Conservation (phyloP, 2,329 filamentous ascomycete species). For the Colletotrichum coccodes region DNA sequence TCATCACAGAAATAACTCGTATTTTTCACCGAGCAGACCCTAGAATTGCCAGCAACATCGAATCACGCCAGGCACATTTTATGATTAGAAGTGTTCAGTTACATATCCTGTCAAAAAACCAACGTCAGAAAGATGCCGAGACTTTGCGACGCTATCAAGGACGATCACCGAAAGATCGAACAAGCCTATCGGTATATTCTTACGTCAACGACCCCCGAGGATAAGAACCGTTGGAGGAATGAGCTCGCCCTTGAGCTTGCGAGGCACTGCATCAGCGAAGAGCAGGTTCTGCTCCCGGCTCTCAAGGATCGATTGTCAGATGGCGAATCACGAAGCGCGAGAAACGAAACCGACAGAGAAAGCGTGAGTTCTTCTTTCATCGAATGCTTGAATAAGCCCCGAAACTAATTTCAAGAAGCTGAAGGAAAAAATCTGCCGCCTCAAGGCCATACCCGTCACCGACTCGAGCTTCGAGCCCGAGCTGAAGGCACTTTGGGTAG, state of each 20-base stretch:
- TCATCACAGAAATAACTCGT: too few relatives aligned
- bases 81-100: neutral
- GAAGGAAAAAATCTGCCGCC: conserved; percentile 24
- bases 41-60: too few relatives aligned
- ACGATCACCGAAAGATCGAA: conserved; percentile 28
- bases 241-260: conserved; percentile 27
- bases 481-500: conserved; percentile 11
- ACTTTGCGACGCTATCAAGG: conserved; percentile 26
- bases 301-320: conserved; percentile 13
- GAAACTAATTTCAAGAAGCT: neutral
- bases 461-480: conserved; percentile 17
- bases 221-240: conserved; percentile 24
- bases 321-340: conserved; percentile 15
- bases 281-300: conserved; percentile 16
- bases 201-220: neutral
- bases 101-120: neutral
- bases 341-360: conserved; percentile 5
- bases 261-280: conserved; percentile 29
- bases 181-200: conserved; percentile 25
- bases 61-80: neutral
- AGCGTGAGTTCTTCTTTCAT: neutral
- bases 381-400: too few relatives aligned
- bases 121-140: conserved; percentile 21
- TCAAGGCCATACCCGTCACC: conserved; percentile 3
- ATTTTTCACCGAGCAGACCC: too few relatives aligned